Evolutionary conservation across 768 basidiomycete genomes (phyloP).

Genomic region (Boletus sensibilis): DNA sequence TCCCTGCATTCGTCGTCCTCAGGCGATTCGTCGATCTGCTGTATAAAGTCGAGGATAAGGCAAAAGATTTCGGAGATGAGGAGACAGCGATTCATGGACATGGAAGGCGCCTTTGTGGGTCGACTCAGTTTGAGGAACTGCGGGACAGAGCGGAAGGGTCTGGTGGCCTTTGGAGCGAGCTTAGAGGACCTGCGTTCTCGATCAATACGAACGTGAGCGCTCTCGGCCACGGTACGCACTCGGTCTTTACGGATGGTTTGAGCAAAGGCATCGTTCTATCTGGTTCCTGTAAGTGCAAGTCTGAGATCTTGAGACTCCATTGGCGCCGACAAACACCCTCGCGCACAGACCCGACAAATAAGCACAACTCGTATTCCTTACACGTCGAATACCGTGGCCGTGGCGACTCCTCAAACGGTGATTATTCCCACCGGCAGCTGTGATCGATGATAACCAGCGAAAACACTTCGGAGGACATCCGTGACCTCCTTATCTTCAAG

Average conservation of each 20-base stretch:
- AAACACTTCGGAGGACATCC: not conserved
- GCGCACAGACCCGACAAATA: not conserved
- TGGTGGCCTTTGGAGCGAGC: not conserved
- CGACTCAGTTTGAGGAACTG: not conserved
- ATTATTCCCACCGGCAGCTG: not conserved
- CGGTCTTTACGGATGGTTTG: not conserved
- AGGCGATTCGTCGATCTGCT: not conserved
- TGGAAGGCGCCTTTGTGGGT: not conserved
- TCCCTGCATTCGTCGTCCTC: not conserved
- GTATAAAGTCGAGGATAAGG: slow-evolving; percentile 12
- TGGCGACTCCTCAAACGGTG: not conserved
- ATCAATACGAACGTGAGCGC: not conserved
- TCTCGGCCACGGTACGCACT: not conserved
- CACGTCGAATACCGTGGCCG: not conserved
- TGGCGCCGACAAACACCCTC: not conserved
- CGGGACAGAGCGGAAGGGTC: not conserved
- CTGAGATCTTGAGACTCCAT: not conserved
- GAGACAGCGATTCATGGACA: slow-evolving; percentile 11
- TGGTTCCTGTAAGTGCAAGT: not conserved
- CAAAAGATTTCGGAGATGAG: slow-evolving; percentile 12
- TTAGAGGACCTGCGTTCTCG: not conserved
- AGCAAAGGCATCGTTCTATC: not conserved
- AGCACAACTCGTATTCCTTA: not conserved
- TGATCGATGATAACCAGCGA: not conserved
- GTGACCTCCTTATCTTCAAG: not conserved